Base-by-base conservation (phyloP, 148 eudicot species). In the Beta vulgaris region DNA sequence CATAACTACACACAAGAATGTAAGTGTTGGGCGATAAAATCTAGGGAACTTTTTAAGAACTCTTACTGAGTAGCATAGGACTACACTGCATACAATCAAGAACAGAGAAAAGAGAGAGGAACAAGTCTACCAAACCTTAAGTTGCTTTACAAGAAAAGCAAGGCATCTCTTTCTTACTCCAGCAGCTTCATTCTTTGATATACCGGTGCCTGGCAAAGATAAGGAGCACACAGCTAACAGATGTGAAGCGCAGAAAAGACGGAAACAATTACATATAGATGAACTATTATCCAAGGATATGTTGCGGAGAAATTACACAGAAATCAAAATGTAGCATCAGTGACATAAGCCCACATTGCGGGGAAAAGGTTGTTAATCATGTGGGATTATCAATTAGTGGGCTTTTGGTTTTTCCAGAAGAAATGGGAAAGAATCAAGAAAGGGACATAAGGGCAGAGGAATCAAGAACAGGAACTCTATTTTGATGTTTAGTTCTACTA, bases 121-220 rank as follows among this genome's bases (percentile, higher is more conserved):
- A 57, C 25, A 23, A 39, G 48, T 6, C 12, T 31, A 48, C 49
- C 21, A 51, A 26, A 92, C 98, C 97, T 90, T 85, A 58, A 94
- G 85, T 73, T 83, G 85, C 75, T 84, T 82, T 49, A 90, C 81
- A 55, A 94, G 91, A 82, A 86, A 94, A 32, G 82, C 72, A 60
- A 90, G 78, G 83, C 98, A 85, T 81, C 74, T 90, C 72, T 79
- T 80, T 71, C 91, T 86, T 82, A 91, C 72, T 75, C 74, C 87
- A 74, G 85, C 77, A 59, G 96, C 93, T 73, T 88, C 96, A 51
- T 34, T 72, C 81, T 79, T 89, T 44, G 91, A 83, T 77, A 94
- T 77, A 74, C 86, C 87, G 53, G 97, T 86, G 78, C 98, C 98
- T 93, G 82, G 58, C n/a, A 53, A 36, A 60, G 23, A 63, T 0